phyloP scores from a whole-genome alignment of 805 yeast genomes.

The Priceomyces medius region DNA sequence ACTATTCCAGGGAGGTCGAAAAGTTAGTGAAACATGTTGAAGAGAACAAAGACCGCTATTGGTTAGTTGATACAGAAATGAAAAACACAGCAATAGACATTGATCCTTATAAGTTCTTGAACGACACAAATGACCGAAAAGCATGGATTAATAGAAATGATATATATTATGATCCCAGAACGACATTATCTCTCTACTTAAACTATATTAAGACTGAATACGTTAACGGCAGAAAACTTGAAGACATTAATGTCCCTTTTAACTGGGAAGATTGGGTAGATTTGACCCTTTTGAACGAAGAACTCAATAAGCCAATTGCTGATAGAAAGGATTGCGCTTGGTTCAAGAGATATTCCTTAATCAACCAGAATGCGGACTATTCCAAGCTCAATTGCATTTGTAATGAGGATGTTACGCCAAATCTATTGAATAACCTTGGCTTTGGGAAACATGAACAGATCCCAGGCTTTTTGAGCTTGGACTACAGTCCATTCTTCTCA shows the following conservation, averaged over 20 bases:
- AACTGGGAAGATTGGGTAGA: constrained; percentile 33
- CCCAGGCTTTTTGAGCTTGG: constrained; percentile 24
- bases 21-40: constrained; percentile 16
- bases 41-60: constrained; percentile 18
- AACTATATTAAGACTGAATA: constrained; percentile 10
- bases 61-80: constrained; percentile 24
- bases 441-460: constrained; percentile 22
- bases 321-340: constrained; percentile 18
- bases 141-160: constrained; percentile 15
- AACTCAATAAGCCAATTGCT: constrained; percentile 11
- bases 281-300: constrained; percentile 15
- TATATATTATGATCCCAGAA: constrained; percentile 21
- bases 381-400: constrained; percentile 16
- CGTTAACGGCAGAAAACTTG: neutral
- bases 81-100: constrained; percentile 14
- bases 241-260: constrained; percentile 20
- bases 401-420: constrained; percentile 17
- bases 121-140: constrained; percentile 10
- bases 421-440: constrained; percentile 19
- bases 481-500: constrained; percentile 11
- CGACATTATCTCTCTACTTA: constrained; percentile 20
- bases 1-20: constrained; percentile 10
- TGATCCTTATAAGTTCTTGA: constrained; percentile 14
- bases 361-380: constrained; percentile 9
- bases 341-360: constrained; percentile 11